These are phyloP conservation scores for Saccharomycopsis olivae DNA, from an alignment of 805 yeast genomes.

Conservation along the genomic window DNA sequence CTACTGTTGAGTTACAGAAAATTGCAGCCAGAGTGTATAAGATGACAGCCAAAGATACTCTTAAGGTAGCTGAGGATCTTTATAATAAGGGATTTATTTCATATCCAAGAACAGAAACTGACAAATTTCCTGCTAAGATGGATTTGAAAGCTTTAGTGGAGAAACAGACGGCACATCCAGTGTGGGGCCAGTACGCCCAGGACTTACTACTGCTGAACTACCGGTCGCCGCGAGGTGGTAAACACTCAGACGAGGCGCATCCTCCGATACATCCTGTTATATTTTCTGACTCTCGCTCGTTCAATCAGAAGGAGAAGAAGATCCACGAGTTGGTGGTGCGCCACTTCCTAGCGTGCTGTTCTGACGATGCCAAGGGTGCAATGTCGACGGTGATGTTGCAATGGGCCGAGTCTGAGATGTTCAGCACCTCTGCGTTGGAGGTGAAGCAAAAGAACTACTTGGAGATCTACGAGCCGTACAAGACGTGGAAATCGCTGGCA, in stretches of 20 bases:
- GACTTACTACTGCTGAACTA: constrained; percentile 29
- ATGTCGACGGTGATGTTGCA: constrained; percentile 47
- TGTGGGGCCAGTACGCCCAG: constrained; percentile 69
- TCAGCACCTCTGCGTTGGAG: constrained; percentile 60
- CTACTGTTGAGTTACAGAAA: constrained; percentile 89
- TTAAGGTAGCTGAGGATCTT: constrained; percentile 71
- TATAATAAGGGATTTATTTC: constrained; percentile 83
- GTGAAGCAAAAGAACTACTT: constrained; percentile 69
- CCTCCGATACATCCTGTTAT: constrained; percentile 93
- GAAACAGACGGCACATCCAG: constrained; percentile 43
- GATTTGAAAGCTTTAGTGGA: constrained; percentile 51
- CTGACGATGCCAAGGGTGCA: constrained; percentile 79
- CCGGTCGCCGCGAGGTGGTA: constrained; percentile 69
- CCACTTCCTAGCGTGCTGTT: constrained; percentile 84
- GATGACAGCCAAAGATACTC: constrained; percentile 68
- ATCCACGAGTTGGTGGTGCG: constrained; percentile 84
- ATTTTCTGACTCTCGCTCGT: constrained; percentile 27
- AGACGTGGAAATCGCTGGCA: constrained; percentile 55
- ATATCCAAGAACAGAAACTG: constrained; percentile 97
- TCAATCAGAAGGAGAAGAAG: constrained; percentile 40
- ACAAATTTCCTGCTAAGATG: constrained; percentile 67
- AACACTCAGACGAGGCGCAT: constrained; percentile 88
- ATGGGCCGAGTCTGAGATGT: constrained; percentile 77
- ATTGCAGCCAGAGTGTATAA: constrained; percentile 68
- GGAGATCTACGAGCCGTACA: constrained; percentile 62